Conservation (phyloP, 768 basidiomycete genomes). For the Termitomyces sp. region DNA sequence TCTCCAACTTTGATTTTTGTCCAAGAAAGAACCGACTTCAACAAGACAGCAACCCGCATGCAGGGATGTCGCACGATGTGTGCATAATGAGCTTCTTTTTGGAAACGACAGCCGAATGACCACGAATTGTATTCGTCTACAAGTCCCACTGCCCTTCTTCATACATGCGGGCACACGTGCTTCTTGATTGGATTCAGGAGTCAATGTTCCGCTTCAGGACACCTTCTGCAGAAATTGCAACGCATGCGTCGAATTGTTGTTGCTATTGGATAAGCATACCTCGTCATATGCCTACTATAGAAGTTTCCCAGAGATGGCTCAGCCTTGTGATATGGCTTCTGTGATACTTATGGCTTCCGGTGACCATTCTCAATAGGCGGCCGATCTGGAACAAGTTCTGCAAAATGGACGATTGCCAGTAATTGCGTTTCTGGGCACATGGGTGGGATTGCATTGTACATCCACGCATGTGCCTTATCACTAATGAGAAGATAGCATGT, state of each 20-base stretch:
- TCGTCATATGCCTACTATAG: conserved; percentile 3
- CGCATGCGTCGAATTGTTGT: background rate
- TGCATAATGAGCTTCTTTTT: background rate
- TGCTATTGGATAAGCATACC: background rate
- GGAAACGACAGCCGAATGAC: background rate
- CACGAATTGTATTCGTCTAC: background rate
- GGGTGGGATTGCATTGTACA: conserved; percentile 1
- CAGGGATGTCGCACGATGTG: no score
- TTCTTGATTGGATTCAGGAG: background rate
- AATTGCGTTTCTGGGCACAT: background rate
- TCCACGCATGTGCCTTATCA: conserved; percentile 4
- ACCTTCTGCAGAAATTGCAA: background rate
- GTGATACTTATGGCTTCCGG: background rate
- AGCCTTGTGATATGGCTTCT: conserved; percentile 1
- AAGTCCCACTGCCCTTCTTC: background rate
- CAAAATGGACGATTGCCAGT: background rate
- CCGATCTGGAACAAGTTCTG: background rate
- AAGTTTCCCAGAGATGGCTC: background rate
- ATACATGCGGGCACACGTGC: background rate
- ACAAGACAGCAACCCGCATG: background rate
- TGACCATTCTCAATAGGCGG: background rate
- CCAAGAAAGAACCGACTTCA: background rate
- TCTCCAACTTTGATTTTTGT: background rate
- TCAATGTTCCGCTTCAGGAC: background rate
- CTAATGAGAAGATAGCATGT: background rate